phyloP scores from a whole-genome alignment of 108 stramenopile genomes.

The Stephanodiscus triporus region DNA sequence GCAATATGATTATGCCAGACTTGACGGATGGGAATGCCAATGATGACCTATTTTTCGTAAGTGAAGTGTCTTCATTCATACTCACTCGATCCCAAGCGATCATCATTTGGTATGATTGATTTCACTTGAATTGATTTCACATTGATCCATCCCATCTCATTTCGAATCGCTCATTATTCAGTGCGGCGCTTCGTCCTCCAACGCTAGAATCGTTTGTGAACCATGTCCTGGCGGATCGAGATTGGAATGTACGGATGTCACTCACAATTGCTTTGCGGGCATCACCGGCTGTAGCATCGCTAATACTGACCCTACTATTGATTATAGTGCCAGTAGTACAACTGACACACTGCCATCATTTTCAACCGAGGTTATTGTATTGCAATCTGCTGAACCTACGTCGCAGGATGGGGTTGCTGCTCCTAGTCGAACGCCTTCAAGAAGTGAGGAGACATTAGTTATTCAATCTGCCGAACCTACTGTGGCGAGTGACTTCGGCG shows the following conservation, averaged over 20 bases:
- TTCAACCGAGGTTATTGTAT: not conserved
- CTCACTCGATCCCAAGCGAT: no score
- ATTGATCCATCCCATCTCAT: not conserved
- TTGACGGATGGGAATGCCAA: constrained; percentile 41
- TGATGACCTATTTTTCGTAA: constrained; percentile 34
- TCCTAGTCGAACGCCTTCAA: not conserved
- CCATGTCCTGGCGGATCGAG: constrained; percentile 42
- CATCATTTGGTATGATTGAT: no score
- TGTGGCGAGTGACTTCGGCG: not conserved
- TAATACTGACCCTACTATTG: not conserved
- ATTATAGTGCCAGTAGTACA: not conserved
- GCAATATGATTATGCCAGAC: constrained; percentile 32
- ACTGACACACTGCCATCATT: not conserved
- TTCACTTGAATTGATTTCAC: not conserved
- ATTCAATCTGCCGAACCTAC: constrained; percentile 1
- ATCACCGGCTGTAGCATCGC: constrained; percentile 32
- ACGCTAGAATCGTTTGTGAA: constrained; percentile 33
- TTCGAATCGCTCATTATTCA: not conserved
- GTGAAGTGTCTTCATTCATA: constrained; percentile 14
- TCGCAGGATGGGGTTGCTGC: not conserved
- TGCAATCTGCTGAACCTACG: not conserved
- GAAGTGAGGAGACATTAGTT: not conserved
- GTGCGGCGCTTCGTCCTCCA: constrained; percentile 36
- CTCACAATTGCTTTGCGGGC: constrained; percentile 46
- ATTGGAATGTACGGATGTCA: constrained; percentile 34